Percentiles rank a stretch among this genome's conserved stretches.
Conservation (phyloP, 257 asterid species). For the Eustoma russellianum region DNA sequence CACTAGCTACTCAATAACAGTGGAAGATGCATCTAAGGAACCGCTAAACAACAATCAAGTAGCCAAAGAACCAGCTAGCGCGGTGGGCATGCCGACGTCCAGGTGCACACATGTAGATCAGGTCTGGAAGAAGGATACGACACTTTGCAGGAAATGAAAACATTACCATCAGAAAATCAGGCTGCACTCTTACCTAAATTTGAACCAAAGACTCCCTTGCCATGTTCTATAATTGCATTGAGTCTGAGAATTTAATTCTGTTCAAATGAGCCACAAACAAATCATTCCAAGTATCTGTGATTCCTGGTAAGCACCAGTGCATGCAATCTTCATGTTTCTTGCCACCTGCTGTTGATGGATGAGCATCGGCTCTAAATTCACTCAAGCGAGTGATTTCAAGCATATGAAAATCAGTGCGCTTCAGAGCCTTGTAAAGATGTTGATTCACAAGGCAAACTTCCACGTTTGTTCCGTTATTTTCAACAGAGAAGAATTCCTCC, state of each 20-base stretch:
- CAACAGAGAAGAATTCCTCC: constrained; percentile 55
- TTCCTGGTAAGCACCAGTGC: constrained; percentile 99
- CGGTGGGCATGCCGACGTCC: too few species aligned
- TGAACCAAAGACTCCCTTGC: too few species aligned
- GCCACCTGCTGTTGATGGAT: constrained; percentile 80
- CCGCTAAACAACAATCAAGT: too few species aligned
- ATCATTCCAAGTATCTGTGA: constrained; percentile 91
- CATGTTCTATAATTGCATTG: too few species aligned
- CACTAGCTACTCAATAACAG: too few species aligned
- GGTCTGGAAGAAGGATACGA: too few species aligned
- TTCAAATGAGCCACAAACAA: constrained; percentile 48
- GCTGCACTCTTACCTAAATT: too few species aligned
- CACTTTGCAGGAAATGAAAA: too few species aligned
- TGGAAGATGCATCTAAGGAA: too few species aligned
- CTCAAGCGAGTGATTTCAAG: constrained; percentile 68
- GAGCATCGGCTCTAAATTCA: constrained; percentile 85
- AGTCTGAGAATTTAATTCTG: constrained; percentile 13
- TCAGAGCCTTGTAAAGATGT: constrained; percentile 49
- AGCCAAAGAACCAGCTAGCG: too few species aligned
- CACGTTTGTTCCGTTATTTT: constrained; percentile 67
- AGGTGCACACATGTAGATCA: too few species aligned
- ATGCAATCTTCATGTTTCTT: constrained; percentile 86
- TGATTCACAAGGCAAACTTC: constrained; percentile 80
- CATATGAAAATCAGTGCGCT: constrained; percentile 44
- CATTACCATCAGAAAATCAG: too few species aligned